These are phyloP conservation scores for Diatrype stigma DNA, from an alignment of 2,329 filamentous ascomycete species.

Conservation along the genomic window DNA sequence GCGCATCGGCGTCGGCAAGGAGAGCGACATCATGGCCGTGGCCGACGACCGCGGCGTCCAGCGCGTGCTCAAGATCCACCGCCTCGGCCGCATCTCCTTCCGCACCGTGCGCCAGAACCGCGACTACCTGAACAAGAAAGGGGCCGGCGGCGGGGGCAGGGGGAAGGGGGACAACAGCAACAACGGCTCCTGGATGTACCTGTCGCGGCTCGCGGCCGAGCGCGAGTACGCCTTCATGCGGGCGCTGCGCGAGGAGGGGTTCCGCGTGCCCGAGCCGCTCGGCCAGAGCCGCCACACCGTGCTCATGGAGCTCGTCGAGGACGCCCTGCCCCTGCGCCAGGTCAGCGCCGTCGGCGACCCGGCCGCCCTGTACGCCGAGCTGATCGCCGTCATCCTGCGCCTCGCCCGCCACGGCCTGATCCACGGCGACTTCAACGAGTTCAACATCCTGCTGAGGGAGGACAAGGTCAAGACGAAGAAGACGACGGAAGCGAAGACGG, in stretches of 20 bases:
- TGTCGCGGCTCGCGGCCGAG: slow-evolving; percentile 85
- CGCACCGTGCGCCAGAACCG: slow-evolving; percentile 93
- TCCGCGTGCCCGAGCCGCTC: slow-evolving; percentile 83
- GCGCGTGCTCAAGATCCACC: slow-evolving; percentile 89
- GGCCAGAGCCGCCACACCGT: slow-evolving; percentile 92
- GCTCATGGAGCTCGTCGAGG: slow-evolving; percentile 91
- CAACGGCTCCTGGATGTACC: slow-evolving; percentile 95
- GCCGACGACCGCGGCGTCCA: slow-evolving; percentile 75
- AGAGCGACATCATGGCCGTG: slow-evolving; percentile 94
- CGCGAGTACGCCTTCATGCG: slow-evolving; percentile 96
- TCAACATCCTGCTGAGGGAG: slow-evolving; percentile 94
- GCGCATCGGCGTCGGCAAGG: slow-evolving; percentile 93
- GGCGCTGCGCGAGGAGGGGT: slow-evolving; percentile 75
- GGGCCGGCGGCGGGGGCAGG: slow-evolving; percentile 37
- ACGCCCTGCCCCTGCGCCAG: slow-evolving; percentile 87
- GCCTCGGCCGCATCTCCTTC: slow-evolving; percentile 93
- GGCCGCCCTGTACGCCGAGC: slow-evolving; percentile 80
- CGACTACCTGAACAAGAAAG: slow-evolving; percentile 77
- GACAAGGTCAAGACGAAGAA: slow-evolving; percentile 27
- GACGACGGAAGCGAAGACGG: not conserved
- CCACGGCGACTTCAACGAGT: slow-evolving; percentile 98
- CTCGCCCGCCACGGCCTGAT: slow-evolving; percentile 86
- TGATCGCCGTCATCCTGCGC: slow-evolving; percentile 80
- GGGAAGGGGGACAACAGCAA: no score
- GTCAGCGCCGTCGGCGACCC: slow-evolving; percentile 81